Conservation (phyloP, 176 grass and related monocot species). For the Stipa capillata region DNA sequence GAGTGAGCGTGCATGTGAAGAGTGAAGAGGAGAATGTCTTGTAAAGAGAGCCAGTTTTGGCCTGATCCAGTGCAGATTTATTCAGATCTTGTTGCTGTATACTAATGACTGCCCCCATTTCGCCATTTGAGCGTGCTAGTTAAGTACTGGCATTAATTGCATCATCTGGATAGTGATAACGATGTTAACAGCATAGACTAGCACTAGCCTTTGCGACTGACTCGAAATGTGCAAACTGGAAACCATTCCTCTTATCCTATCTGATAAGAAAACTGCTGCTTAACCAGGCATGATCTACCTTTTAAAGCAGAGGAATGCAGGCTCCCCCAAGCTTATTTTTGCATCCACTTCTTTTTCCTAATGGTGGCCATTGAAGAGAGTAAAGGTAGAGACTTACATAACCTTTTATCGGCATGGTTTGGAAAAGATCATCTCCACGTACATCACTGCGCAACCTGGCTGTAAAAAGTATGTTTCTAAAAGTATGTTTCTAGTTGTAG, state of each 20-base stretch:
- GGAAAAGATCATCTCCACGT: not conserved
- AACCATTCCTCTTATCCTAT: not conserved
- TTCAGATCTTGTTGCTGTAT: constrained; percentile 9
- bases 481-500: no score
- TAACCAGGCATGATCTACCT: not conserved
- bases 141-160: not conserved
- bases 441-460: no score
- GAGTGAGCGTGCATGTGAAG: not conserved
- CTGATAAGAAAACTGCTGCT: not conserved
- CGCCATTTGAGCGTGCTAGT: not conserved
- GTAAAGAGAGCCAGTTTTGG: constrained; percentile 12
- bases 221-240: not conserved
- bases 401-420: not conserved
- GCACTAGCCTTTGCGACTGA: not conserved
- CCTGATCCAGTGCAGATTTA: not conserved
- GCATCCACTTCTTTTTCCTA: not conserved
- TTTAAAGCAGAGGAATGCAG: not conserved
- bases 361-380: no score
- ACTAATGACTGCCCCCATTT: not conserved
- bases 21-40: constrained; percentile 6
- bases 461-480: no score
- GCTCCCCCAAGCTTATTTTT: not conserved
- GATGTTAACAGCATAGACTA: not conserved
- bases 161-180: not conserved
- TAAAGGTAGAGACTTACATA: not conserved